Evolutionary conservation across 805 yeast species (phyloP).

Genomic region (Cyberlindnera lachancei): DNA sequence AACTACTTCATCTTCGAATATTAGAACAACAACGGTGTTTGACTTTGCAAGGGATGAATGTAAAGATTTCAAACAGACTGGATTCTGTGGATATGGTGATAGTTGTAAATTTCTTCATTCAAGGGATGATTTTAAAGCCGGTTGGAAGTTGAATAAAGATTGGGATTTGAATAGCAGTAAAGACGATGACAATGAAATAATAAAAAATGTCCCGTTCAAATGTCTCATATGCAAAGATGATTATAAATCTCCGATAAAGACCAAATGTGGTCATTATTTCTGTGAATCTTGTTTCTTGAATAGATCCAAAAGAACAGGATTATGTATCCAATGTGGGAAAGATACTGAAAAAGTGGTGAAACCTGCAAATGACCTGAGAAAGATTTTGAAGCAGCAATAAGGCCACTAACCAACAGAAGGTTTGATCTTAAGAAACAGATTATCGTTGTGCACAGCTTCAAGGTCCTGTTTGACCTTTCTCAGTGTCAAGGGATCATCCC

Average conservation of each 20-base stretch:
- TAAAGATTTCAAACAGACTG: constrained; percentile 84
- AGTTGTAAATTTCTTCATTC: constrained; percentile 91
- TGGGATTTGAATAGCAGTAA: constrained; percentile 44
- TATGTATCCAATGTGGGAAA: constrained; percentile 50
- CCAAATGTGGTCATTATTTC: constrained; percentile 56
- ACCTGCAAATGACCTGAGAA: constrained; percentile 38
- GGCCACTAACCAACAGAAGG: constrained; percentile 2
- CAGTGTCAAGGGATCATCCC: constrained; percentile 1
- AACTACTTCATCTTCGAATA: constrained; percentile 36
- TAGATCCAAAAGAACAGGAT: constrained; percentile 34
- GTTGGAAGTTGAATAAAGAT: constrained; percentile 58
- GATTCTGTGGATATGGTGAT: constrained; percentile 96
- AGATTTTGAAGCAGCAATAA: constrained; percentile 23
- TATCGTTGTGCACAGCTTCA: background rate
- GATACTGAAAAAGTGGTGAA: constrained; percentile 55
- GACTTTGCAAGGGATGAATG: constrained; percentile 94
- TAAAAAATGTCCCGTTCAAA: constrained; percentile 42
- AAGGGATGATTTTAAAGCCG: constrained; percentile 75
- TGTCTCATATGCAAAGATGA: constrained; percentile 55
- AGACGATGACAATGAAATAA: constrained; percentile 19
- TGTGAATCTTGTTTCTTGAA: constrained; percentile 55
- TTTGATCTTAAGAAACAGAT: background rate
- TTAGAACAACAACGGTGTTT: constrained; percentile 59
- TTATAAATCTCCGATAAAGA: constrained; percentile 48
- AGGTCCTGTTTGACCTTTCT: constrained; percentile 1